phyloP scores from a whole-genome alignment of 1,284 basidiomycete species.

The Malassezia dermatis region DNA sequence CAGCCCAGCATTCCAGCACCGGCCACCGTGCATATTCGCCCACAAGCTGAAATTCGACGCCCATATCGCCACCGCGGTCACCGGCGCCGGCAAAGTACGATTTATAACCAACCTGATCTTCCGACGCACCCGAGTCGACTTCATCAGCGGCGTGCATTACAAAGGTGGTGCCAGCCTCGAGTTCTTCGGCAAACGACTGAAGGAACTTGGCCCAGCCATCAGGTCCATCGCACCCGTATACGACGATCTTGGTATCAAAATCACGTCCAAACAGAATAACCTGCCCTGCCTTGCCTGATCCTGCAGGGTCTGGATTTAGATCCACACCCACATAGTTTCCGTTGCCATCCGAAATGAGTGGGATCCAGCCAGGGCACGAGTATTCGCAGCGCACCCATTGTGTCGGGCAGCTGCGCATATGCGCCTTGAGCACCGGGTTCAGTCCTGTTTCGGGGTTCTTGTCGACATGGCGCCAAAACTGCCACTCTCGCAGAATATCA shows the following conservation, averaged over 20 bases:
- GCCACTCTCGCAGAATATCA: constrained; percentile 39
- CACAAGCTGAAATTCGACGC: constrained; percentile 30
- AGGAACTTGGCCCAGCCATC: constrained; percentile 93
- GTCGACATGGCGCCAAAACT: constrained; percentile 44
- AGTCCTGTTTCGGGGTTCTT: constrained; percentile 37
- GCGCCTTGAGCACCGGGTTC: constrained; percentile 29
- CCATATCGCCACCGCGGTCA: constrained; percentile 31
- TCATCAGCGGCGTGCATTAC: constrained; percentile 25
- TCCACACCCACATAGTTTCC: constrained; percentile 97
- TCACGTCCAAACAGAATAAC: constrained; percentile 95
- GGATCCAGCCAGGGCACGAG: constrained; percentile 89
- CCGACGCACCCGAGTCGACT: constrained; percentile 23
- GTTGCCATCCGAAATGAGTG: constrained; percentile 78
- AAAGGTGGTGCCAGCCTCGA: constrained; percentile 66
- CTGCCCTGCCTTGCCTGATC: constrained; percentile 65
- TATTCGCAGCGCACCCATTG: constrained; percentile 84
- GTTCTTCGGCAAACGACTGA: constrained; percentile 79
- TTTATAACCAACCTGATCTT: constrained; percentile 43
- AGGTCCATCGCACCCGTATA: constrained; percentile 61
- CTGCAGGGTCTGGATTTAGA: constrained; percentile 60
- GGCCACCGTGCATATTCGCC: constrained; percentile 45
- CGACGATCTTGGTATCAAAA: constrained; percentile 92
- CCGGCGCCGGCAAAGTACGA: constrained; percentile 39
- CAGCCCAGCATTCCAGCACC: constrained; percentile 44
- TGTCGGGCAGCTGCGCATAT: constrained; percentile 78